Evolutionary conservation across 768 basidiomycete genomes (phyloP).

Genomic region (Macrolepiota fuliginosa): DNA sequence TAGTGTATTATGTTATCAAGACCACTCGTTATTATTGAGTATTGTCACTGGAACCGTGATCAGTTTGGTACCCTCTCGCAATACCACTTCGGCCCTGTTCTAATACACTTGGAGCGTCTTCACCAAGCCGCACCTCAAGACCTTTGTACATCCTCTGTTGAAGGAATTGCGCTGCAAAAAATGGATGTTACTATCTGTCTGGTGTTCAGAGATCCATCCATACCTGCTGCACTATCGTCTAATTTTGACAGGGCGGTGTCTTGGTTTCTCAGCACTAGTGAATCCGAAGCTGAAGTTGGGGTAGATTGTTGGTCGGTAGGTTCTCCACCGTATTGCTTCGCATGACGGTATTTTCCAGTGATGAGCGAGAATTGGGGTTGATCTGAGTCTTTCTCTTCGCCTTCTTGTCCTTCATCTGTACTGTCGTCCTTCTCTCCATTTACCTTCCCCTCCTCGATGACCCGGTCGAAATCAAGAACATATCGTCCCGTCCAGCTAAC

Average conservation of each 20-base stretch:
- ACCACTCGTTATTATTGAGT: not conserved
- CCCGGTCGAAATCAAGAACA: slow-evolving; percentile 69
- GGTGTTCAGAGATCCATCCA: slow-evolving; percentile 16
- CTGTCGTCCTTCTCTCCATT: slow-evolving; percentile 6
- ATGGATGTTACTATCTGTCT: slow-evolving; percentile 7
- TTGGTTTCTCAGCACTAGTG: slow-evolving; percentile 62
- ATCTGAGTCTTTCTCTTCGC: slow-evolving; percentile 54
- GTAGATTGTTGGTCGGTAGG: not conserved
- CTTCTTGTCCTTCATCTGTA: slow-evolving; percentile 24
- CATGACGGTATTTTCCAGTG: slow-evolving; percentile 82
- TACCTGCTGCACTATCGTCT: slow-evolving; percentile 71
- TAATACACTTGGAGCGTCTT: slow-evolving; percentile 76
- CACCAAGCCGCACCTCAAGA: slow-evolving; percentile 71
- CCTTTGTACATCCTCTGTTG: slow-evolving; percentile 76
- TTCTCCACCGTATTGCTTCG: slow-evolving; percentile 57
- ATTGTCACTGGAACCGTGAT: slow-evolving; percentile 20
- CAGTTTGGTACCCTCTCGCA: slow-evolving; percentile 81
- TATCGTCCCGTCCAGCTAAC: slow-evolving; percentile 76
- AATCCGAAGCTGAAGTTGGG: slow-evolving; percentile 22
- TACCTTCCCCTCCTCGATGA: slow-evolving; percentile 33
- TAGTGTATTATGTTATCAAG: not conserved
- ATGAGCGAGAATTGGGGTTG: slow-evolving; percentile 82
- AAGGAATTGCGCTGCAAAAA: slow-evolving; percentile 61
- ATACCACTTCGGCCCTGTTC: slow-evolving; percentile 92
- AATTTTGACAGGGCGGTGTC: slow-evolving; percentile 55